Evolutionary conservation across 306 rosid species (phyloP).

Genomic region (Lotus japonicus): DNA sequence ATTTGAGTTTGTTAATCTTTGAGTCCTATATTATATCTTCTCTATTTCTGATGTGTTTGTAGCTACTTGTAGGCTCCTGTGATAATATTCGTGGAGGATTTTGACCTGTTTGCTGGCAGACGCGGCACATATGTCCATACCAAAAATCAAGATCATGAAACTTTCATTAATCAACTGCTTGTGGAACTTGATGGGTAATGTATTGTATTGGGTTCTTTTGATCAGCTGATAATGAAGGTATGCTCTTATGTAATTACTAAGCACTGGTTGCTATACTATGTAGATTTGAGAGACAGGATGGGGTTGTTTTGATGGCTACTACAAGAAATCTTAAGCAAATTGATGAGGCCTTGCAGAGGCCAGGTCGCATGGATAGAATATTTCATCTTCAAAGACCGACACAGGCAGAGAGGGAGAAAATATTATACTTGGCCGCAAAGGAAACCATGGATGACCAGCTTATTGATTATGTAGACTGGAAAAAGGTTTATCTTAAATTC

Average conservation of each 20-base stretch:
- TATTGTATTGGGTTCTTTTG: slow-evolving; percentile 21
- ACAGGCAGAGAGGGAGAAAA: slow-evolving; percentile 84
- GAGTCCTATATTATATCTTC: slow-evolving; percentile 9
- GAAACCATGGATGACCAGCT: slow-evolving; percentile 88
- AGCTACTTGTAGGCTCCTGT: slow-evolving; percentile 76
- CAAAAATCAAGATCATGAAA: slow-evolving; percentile 90
- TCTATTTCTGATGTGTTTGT: slow-evolving; percentile 25
- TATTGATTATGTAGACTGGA: slow-evolving; percentile 88
- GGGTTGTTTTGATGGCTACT: slow-evolving; percentile 98
- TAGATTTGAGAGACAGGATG: slow-evolving; percentile 98
- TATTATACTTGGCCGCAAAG: slow-evolving; percentile 68
- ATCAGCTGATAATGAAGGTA: slow-evolving; percentile 12
- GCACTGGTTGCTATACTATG: slow-evolving; percentile 15
- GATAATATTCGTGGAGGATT: slow-evolving; percentile 95
- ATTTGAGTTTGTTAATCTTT: slow-evolving; percentile 10
- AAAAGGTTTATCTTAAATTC: slow-evolving; percentile 54
- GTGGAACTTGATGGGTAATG: slow-evolving; percentile 99
- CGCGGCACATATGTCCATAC: slow-evolving; percentile 88
- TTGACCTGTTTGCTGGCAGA: slow-evolving; percentile 95
- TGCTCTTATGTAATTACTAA: slow-evolving; percentile 10
- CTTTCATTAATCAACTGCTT: slow-evolving; percentile 97
- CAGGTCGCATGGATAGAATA: slow-evolving; percentile 98
- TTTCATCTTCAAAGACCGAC: slow-evolving; percentile 98
- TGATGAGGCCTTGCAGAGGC: slow-evolving; percentile 91
- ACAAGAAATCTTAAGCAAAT: slow-evolving; percentile 86